Base-by-base conservation (phyloP, 345 rosid species). In the Durio zibethinus region DNA sequence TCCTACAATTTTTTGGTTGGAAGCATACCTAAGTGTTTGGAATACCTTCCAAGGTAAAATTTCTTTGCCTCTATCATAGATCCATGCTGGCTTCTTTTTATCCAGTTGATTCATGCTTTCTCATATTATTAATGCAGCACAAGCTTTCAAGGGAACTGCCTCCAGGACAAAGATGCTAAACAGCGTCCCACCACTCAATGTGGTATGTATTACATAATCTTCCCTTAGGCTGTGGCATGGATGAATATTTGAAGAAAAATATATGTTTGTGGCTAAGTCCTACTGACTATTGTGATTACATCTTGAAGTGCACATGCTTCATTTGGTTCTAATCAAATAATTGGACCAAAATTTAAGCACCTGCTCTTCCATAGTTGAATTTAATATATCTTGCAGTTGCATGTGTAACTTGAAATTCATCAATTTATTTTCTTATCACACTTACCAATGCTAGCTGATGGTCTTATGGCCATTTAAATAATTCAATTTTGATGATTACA, bases 61-160 rank as follows among this genome's bases (percentile, higher is more conserved):
- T 67, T 81, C 20, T 56, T 59, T 42, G 48, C 75, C 72, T 71
- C 42, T 71, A 43, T 35, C 45, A 29, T 59, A 62, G 18, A 42
- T 7, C 65, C 47, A 10, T 64, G 47, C 60, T 54, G 54, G 56
- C 52, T 81, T 47, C 56, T 77, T 69, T 10, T 35, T 47, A 35
- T 59, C 74, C 18, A 20, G 62, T 56, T 57, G 56, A 1, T 7
- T 43, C 27, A 35, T 38, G 69, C 15, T 77, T 8, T 70, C 14
- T 21, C 45, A 1, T 47, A 36, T 76, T 48, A 11, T 35, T 42
- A 59, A 48, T 82, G 79, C 87, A 96, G 99, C 76, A 53, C 83
- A 48, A 96, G 92, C 91, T 96, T 96, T 83, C 98, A 91, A 82
- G 98, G 97, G 75, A 96, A 96, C 80, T 96, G 99, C 84, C 88